phyloP scores from a whole-genome alignment of 2,329 filamentous ascomycete genomes.

The Phaeosphaeriaceae sp. region DNA sequence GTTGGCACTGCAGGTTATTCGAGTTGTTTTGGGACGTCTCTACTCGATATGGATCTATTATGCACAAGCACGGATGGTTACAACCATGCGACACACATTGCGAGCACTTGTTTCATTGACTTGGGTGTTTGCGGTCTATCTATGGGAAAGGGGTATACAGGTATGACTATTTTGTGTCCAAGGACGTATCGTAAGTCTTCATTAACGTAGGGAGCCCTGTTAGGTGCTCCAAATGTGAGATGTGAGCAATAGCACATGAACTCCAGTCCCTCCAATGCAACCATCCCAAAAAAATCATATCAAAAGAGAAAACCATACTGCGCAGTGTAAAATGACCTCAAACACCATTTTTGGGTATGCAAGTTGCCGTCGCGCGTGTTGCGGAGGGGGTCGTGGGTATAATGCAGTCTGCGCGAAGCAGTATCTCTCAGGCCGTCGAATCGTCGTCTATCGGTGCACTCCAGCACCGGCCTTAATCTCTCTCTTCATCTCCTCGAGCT shows the following conservation, averaged over 20 bases:
- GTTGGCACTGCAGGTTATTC: no score
- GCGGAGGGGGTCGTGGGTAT: slow-evolving; percentile 24
- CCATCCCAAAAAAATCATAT: slow-evolving; percentile 6
- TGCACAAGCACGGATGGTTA: background rate
- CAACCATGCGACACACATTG: background rate
- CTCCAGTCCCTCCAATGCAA: slow-evolving; percentile 19
- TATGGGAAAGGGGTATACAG: slow-evolving; percentile 7
- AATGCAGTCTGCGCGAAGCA: slow-evolving; percentile 22
- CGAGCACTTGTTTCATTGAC: background rate
- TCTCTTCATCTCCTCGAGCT: slow-evolving; percentile 63
- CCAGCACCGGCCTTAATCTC: slow-evolving; percentile 57
- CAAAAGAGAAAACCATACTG: slow-evolving; percentile 9
- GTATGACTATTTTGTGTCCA: slow-evolving; percentile 18
- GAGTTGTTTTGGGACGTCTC: background rate
- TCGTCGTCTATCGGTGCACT: slow-evolving; percentile 20
- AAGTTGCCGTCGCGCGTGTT: slow-evolving; percentile 17
- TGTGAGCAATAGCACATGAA: slow-evolving; percentile 10
- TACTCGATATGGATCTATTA: background rate
- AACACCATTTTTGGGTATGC: slow-evolving; percentile 26
- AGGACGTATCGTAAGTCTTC: slow-evolving; percentile 21
- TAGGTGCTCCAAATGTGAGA: slow-evolving; percentile 4
- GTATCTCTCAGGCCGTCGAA: slow-evolving; percentile 6
- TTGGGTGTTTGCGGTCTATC: background rate
- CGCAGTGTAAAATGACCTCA: slow-evolving; percentile 7
- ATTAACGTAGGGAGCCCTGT: slow-evolving; percentile 12